Evolutionary conservation across 2,329 filamentous ascomycete species (phyloP), one percentile per base, ranked within the genome.

Genomic region (Geosmithia flava): DNA sequence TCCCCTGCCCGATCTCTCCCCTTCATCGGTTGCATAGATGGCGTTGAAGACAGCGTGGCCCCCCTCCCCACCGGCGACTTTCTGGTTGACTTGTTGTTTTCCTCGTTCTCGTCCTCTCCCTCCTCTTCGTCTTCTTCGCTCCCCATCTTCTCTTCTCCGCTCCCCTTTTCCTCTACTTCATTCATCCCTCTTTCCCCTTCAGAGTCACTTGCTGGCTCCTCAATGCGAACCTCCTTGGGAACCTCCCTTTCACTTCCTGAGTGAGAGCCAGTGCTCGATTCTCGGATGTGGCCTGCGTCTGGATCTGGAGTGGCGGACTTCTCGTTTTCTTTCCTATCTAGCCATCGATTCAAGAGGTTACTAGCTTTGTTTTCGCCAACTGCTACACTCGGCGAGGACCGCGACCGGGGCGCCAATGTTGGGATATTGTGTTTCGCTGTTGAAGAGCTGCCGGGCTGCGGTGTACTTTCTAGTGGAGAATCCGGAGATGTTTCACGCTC

Each of bases 331-430:
- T 20, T 41, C 17, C 39, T 23, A 27, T 42, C 19, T 13, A 47
- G 17, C 46, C 46, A 47, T 7, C 46, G 46, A 20, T 42, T 39
- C 13, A 47, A 23, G 17, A 47, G 39, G 23, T 47, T 27, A 13
- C 41, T 39, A 8, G 46, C 39, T 30, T 42, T 8, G 11, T 20
- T 30, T 2, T 19, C 23, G 17, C 46, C 39, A 11, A 27, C 15
- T 6, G 7, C 20, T 13, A 19, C n/a, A 20, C 20, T 30, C 3
- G 44, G 44, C 16, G 44, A 33, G 10, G 41, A 11, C 20, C 7
- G 20, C 20, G 11, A 3, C 16, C 41, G 17, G 10, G 17, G 15
- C 13, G 33, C 33, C 33, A 37, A 37, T 37, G 33, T 16, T 3
- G 33, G 33, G 10, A 16, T 16, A 7, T 13, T 37, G 33, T 37